These are phyloP conservation scores for Neurospora tetrasperma DNA, from an alignment of 495 filamentous ascomycete genomes.

Conservation along the genomic window DNA sequence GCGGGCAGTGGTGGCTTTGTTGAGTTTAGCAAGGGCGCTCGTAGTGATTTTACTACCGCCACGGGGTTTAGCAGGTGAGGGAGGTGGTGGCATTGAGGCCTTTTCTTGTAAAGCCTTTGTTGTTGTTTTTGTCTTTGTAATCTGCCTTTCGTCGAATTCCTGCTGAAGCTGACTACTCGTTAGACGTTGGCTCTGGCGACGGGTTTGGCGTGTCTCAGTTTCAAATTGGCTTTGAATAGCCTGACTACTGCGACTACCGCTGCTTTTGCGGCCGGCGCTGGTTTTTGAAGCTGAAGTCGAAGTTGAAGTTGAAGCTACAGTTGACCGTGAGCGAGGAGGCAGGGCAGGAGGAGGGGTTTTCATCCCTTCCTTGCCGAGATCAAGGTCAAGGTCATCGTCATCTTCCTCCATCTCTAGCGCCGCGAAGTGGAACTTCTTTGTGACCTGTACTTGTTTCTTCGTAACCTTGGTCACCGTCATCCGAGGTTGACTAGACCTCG, in stretches of 20 bases:
- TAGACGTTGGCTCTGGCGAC: constrained; percentile 6
- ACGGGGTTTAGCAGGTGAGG: background rate
- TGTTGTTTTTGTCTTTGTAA: background rate
- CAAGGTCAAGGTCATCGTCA: background rate
- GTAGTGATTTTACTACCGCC: background rate
- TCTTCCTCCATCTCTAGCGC: background rate
- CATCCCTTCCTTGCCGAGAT: background rate
- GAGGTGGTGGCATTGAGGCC: background rate
- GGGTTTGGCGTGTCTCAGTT: background rate
- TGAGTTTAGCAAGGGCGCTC: constrained; percentile 4
- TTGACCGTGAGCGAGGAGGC: background rate
- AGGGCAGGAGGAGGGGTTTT: background rate
- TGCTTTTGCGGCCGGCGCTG: background rate
- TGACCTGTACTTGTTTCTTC: background rate
- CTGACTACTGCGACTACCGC: background rate
- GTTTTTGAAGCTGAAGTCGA: constrained; percentile 1
- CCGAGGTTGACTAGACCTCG: background rate
- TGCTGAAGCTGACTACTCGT: background rate
- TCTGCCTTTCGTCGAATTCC: background rate
- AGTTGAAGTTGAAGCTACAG: background rate
- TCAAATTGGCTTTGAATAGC: background rate
- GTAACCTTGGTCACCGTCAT: background rate
- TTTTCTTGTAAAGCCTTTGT: background rate
- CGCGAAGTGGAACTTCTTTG: background rate
- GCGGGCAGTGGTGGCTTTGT: background rate